phyloP scores from a whole-genome alignment of 306 rosid species.

The Quercus alba region DNA sequence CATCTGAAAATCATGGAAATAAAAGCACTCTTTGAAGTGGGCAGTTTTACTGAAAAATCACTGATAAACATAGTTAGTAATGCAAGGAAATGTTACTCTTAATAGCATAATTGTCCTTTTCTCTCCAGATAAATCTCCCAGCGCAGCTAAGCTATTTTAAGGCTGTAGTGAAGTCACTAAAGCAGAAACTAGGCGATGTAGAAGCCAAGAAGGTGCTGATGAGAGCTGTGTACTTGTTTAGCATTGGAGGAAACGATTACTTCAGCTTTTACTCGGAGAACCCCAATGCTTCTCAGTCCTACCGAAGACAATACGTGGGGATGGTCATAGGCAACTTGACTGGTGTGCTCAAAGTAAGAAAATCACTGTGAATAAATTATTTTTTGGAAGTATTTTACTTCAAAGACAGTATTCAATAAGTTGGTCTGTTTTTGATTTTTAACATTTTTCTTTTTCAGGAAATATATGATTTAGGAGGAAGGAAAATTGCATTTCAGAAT shows the following conservation, averaged over 20 bases:
- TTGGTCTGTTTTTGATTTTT: neutral
- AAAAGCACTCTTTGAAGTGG: neutral
- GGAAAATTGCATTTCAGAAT: constrained; percentile 21
- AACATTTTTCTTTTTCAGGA: constrained; percentile 9
- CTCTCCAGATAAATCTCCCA: constrained; percentile 29
- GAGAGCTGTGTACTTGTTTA: constrained; percentile 35
- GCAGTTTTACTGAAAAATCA: neutral
- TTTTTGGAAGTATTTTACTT: neutral
- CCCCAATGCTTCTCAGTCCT: constrained; percentile 14
- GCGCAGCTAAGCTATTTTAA: too few species aligned
- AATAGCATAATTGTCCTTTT: neutral
- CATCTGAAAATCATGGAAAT: neutral
- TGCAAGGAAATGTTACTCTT: neutral
- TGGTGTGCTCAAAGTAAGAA: constrained; percentile 24
- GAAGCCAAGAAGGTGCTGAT: constrained; percentile 25
- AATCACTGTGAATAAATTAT: neutral
- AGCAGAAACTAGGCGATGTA: constrained; percentile 18
- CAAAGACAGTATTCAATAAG: neutral
- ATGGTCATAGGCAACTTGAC: constrained; percentile 35
- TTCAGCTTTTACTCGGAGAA: constrained; percentile 4
- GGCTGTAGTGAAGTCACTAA: constrained; percentile 23
- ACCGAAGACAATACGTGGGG: constrained; percentile 13
- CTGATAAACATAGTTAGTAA: neutral
- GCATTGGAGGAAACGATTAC: constrained; percentile 41
- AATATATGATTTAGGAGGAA: constrained; percentile 20